Percentiles rank a stretch among this genome's conserved stretches.
These are phyloP conservation scores for Ensete glaucum DNA, from an alignment of 176 grass and related monocot species.

Conservation along the genomic window DNA sequence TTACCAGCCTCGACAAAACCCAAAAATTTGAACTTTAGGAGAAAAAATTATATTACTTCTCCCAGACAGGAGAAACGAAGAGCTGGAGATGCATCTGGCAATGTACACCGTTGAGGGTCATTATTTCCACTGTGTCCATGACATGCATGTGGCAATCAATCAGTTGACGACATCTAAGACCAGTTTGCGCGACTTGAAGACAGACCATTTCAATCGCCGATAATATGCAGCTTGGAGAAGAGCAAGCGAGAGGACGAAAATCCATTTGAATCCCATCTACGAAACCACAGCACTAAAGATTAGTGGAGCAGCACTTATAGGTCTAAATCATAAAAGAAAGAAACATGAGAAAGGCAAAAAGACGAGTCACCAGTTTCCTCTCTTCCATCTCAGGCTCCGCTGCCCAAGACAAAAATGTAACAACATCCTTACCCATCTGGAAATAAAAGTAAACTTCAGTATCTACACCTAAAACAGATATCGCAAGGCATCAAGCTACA, in stretches of 20 bases:
- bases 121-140: no score
- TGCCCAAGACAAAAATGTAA: constrained; percentile 90
- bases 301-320: neutral
- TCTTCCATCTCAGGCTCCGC: constrained; percentile 99
- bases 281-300: constrained; percentile 1
- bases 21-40: no score
- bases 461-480: neutral
- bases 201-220: constrained; percentile 92
- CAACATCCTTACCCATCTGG: constrained; percentile 97
- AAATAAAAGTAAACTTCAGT: neutral
- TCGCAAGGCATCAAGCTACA: neutral
- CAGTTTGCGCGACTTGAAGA: constrained; percentile 83
- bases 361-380: constrained; percentile 75
- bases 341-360: neutral
- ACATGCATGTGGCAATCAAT: no score
- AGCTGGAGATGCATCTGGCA: no score
- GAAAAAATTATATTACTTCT: no score
- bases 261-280: constrained; percentile 96
- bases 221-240: constrained; percentile 98
- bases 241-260: constrained; percentile 85
- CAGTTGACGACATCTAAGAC: constrained; percentile 86
- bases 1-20: no score
- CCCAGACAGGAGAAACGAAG: no score
- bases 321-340: neutral
- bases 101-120: no score